Evolutionary conservation across 257 asterid species (phyloP), one percentile per base, ranked within the genome.

Genomic region (Knoxia roxburghii): DNA sequence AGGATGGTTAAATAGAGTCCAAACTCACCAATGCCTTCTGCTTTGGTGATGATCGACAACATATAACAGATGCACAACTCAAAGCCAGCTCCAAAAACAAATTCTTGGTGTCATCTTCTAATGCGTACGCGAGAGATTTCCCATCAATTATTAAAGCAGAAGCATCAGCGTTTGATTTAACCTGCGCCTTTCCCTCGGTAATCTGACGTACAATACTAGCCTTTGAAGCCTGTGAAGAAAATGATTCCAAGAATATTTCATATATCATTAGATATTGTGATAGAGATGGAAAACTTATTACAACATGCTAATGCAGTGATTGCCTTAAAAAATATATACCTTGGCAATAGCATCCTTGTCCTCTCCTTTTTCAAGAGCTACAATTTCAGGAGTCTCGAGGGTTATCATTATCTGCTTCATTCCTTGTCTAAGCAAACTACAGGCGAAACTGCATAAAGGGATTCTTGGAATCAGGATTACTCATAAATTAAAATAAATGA

Each of bases 361-460:
- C 29, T 87, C 95, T 0, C 50, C 75, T 75, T 88, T 90, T 84
- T 90, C 96, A 5, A 90, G 77, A 72, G 85, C 84, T 55, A 43
- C 65, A 71, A 93, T 90, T 74, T 93, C 96, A 2, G 92, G 89
- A 55, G 67, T 67, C 68, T 93, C 99, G 74, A 88, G 77, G 68
- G 77, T 81, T 33, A 93, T 71, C 0, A 75, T 84, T 59, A 93
- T 85, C 70, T 88, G 95, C 71, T 81, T 87, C 97, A 93, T 93
- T 82, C 99, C 99, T 88, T 90, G 97, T 81, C 99, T 93, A 72
- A 93, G 96, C 79, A 93, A 83, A 79, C 99, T 93, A 81, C 96
- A 90, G 3, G 99, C 90, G 35, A 73, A 93, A n/a, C 98, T 90
- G 90, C 78, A 86, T 67, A 64, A 59, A 48, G 7, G 55, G 69